phyloP scores from a whole-genome alignment of 768 basidiomycete genomes.

The Termitomyces sp. region DNA sequence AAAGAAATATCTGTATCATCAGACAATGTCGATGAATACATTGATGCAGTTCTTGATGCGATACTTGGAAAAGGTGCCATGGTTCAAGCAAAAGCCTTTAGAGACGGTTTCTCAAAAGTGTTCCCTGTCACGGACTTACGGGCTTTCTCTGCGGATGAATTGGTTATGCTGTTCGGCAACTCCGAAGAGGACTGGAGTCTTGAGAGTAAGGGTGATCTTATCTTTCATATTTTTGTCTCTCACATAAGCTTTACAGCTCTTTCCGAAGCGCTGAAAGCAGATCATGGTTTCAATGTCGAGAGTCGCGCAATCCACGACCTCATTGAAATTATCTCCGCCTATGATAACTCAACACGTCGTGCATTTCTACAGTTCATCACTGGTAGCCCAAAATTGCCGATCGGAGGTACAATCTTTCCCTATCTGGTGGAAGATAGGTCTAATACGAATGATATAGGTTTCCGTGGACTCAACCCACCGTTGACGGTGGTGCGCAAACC shows the following conservation, averaged over 20 bases:
- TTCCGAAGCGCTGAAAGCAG: constrained; percentile 89
- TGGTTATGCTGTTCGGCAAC: constrained; percentile 95
- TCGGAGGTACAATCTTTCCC: constrained; percentile 67
- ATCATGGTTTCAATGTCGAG: constrained; percentile 97
- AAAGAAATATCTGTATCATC: constrained; percentile 78
- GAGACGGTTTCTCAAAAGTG: constrained; percentile 93
- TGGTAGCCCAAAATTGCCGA: constrained; percentile 94
- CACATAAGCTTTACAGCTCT: constrained; percentile 53
- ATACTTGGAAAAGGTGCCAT: constrained; percentile 81
- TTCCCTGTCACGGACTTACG: constrained; percentile 91
- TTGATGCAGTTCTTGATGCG: constrained; percentile 81
- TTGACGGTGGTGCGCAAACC: constrained; percentile 97
- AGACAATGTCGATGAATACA: constrained; percentile 87
- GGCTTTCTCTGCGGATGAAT: constrained; percentile 91
- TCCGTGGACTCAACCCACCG: constrained; percentile 91
- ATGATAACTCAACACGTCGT: constrained; percentile 70
- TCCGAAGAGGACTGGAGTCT: constrained; percentile 96
- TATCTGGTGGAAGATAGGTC: neutral
- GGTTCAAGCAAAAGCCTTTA: constrained; percentile 86
- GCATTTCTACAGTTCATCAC: constrained; percentile 96
- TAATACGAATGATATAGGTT: constrained; percentile 49
- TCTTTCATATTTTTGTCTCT: constrained; percentile 10
- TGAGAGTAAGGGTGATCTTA: constrained; percentile 63
- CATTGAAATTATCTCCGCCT: constrained; percentile 82
- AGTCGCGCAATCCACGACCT: constrained; percentile 88